Evolutionary conservation across 2,329 filamentous ascomycete genomes (phyloP).

Genomic region (Colletotrichum graminicola): DNA sequence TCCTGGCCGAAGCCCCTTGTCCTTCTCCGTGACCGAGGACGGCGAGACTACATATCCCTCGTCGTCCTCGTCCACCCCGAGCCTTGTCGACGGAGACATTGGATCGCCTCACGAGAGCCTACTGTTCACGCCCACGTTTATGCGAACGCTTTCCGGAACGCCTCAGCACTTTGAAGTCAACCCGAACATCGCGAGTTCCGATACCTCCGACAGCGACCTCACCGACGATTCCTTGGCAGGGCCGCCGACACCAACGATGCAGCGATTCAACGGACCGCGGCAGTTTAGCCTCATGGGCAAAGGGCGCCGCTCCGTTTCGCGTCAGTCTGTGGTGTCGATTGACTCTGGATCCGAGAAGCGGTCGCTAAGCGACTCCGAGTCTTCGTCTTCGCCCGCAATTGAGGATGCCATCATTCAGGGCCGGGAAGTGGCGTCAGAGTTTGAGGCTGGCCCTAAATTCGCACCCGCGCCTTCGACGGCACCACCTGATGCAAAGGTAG

Average conservation of each 20-base stretch:
- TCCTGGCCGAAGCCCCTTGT: slow-evolving; percentile 25
- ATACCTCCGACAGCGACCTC: slow-evolving; percentile 38
- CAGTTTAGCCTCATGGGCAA: slow-evolving; percentile 37
- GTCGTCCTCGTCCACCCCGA: slow-evolving; percentile 45
- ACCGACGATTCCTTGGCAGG: slow-evolving; percentile 29
- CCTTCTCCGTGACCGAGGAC: slow-evolving; percentile 38
- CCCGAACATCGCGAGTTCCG: slow-evolving; percentile 34
- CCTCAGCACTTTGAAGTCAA: slow-evolving; percentile 35
- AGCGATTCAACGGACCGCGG: slow-evolving; percentile 37
- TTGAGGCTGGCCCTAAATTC: not conserved
- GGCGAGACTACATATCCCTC: slow-evolving; percentile 37
- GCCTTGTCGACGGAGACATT: slow-evolving; percentile 42
- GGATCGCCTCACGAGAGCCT: slow-evolving; percentile 44
- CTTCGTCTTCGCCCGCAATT: not conserved
- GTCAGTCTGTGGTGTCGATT: slow-evolving; percentile 30
- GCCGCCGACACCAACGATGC: slow-evolving; percentile 35
- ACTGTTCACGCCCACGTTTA: slow-evolving; percentile 42
- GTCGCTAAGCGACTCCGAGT: slow-evolving; percentile 22
- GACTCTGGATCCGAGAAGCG: slow-evolving; percentile 28
- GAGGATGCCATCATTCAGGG: not conserved
- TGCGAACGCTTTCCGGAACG: slow-evolving; percentile 37
- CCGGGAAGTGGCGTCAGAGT: not conserved
- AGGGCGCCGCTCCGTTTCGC: slow-evolving; percentile 31
- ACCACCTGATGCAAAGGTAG: slow-evolving; percentile 3
- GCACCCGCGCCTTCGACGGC: not conserved